Base-by-base conservation (phyloP, 2,329 filamentous ascomycete species). In the Aplosporella prunicola region DNA sequence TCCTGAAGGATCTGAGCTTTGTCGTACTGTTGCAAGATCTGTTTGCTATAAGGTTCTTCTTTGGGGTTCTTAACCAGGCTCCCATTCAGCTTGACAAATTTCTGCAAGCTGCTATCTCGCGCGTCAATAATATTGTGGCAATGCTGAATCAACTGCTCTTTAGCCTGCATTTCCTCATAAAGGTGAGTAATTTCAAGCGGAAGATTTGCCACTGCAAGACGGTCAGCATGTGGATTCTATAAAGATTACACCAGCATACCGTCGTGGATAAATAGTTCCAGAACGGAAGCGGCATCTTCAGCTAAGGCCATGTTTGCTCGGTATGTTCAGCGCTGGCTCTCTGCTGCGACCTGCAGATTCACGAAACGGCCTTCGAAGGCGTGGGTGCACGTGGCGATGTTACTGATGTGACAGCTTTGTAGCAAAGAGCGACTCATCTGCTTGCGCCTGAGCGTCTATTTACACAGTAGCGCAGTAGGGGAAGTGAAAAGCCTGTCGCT, bases 141-240 rank as follows among this genome's bases (percentile, higher is more conserved):
- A 32, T 84, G 78, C 52, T 75, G 68, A 47, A 84, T 81, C 46
- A 77, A 70, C 33, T 74, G 71, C 56, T 93, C 84, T 58, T 88
- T 89, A 55, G 83, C 80, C 52, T 78, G 70, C 45, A 89, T 83
- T 61, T 91, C 84, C 54, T 88, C 83, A 52, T 88, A 80, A 44
- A 89, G 71, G 63, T 88, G 87, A 14, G 80, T 78, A 42, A 91
- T 78, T 61, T 91, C 84, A 45, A 84, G 81, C 44, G 83, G 83
- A 18, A 89, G 69, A 52, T 91, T 91, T 50, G 82, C 78, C 14
- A 82, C 80, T 69, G 43, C 5, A 16, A 9, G 7, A 15, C 5
- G n/a, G n/a, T 42, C 9, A 39, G 30, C 8, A 20, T 23, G 17
- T 24, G n/a, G 17, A 16, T 18, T 5, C 2, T 6, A 23, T 13